Base-by-base conservation (phyloP, 108 stramenopile genomes). In the Skeletonema costatum region DNA sequence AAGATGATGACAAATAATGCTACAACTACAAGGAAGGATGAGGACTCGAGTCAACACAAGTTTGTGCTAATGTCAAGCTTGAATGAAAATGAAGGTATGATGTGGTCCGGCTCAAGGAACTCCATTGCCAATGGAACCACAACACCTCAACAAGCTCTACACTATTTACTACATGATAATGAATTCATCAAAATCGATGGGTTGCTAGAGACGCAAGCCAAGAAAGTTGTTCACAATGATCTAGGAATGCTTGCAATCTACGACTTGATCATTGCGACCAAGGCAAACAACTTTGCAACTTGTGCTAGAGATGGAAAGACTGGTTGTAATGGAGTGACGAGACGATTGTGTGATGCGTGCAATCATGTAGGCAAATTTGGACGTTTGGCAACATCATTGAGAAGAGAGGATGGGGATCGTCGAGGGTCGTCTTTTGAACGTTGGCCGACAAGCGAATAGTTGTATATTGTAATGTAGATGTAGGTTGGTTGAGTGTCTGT, bases 281-380 rank as follows among this genome's bases (percentile, higher is more conserved):
- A 69, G 46, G 17, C 74, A 60, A 59, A 31, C 36, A 19, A 53
- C 17, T 75, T 75, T 69, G 74, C 74, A 59, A 30, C 74, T 25
- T 75, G 74, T 69, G 44, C 60, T 36, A 63, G 60, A 62, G 41
- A 21, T 29, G 70, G 33, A 36, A 17, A 60, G 36, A 2, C 33
- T 60, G 71, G 71, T 16, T 72, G 71, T 16, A 72, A 11, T 21
- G 2, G n/a, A 0, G 39, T 39, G 3, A 11, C 71, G 29, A 17
- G 5, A 2, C 8, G 31, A 41, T 14, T 72, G 21, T 72, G 71
- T 38, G 61, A 72, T 31, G 25, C n/a, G 6, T 72, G 71, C 31
- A 72, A 72, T 59, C 71, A 72, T 62, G 19, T 72, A 46, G 71
- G 71, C 4, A 72, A 72, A 29, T 72, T 72, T 72, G 71, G 71